Conservation (phyloP, 1,284 basidiomycete genomes). For the Cerioporus squamosus region DNA sequence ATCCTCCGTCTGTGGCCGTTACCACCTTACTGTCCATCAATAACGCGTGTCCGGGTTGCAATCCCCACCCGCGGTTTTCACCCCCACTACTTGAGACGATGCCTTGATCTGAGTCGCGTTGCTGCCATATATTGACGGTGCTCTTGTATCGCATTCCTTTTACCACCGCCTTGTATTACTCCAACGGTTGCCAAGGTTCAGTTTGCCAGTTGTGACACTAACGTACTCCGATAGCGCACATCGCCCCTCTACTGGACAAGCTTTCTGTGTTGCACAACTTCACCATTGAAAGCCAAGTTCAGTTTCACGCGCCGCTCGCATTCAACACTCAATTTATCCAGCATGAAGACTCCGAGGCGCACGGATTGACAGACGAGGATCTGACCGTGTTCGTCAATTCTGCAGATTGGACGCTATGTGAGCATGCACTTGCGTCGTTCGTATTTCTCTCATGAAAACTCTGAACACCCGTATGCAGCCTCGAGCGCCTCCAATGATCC, state of each 20-base stretch:
- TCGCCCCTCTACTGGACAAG: slow-evolving; percentile 66
- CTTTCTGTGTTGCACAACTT: slow-evolving; percentile 83
- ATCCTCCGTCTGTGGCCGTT: no score
- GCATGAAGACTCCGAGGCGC: slow-evolving; percentile 40
- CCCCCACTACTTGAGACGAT: no score
- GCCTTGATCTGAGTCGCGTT: no score
- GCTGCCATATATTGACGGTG: no score
- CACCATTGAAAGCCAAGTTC: slow-evolving; percentile 92
- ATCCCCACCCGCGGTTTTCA: no score
- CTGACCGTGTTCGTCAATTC: slow-evolving; percentile 94
- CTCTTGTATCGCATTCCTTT: no score
- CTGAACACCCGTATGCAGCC: slow-evolving; percentile 46
- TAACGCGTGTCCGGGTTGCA: no score
- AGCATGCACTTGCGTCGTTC: slow-evolving; percentile 27
- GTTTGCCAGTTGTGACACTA: slow-evolving; percentile 12
- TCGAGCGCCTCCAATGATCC: slow-evolving; percentile 88
- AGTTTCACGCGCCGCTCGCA: slow-evolving; percentile 89
- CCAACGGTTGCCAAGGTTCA: no score
- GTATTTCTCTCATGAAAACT: slow-evolving; percentile 1
- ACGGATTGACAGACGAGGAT: slow-evolving; percentile 77
- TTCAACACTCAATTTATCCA: slow-evolving; percentile 64
- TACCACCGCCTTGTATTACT: no score
- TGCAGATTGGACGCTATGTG: slow-evolving; percentile 93
- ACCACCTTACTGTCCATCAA: no score
- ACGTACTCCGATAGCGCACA: slow-evolving; percentile 55